These are phyloP conservation scores for Clavispora phyllophila DNA, from an alignment of 805 yeast genomes.

Conservation along the genomic window DNA sequence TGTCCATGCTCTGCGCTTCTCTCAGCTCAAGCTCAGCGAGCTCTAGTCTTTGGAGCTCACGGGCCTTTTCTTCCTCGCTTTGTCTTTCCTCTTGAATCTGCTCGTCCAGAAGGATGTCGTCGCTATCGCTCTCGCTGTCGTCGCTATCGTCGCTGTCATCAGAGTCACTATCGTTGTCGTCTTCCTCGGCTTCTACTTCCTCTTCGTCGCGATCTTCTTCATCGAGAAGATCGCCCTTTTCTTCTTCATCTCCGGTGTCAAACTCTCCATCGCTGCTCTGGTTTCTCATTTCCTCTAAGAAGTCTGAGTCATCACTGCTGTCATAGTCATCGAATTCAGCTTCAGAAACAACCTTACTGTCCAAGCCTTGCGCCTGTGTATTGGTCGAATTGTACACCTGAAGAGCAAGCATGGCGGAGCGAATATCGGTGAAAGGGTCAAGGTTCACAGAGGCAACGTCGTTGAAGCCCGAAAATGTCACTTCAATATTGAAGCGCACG, in stretches of 20 bases:
- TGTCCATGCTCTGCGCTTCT: conserved; percentile 50
- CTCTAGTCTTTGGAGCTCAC: neutral
- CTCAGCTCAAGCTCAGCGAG: conserved; percentile 14
- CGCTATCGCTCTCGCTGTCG: neutral
- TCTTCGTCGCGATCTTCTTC: conserved; percentile 10
- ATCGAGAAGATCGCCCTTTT: conserved; percentile 7
- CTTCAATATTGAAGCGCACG: conserved; percentile 47
- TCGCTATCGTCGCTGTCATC: conserved; percentile 7
- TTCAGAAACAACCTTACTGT: conserved; percentile 3
- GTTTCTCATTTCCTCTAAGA: neutral
- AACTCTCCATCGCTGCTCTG: conserved; percentile 12
- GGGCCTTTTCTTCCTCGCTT: conserved; percentile 17
- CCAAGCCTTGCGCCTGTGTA: neutral
- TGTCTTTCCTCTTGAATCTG: conserved; percentile 17
- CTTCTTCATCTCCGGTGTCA: conserved; percentile 7
- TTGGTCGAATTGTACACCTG: conserved; percentile 5
- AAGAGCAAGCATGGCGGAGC: conserved; percentile 8
- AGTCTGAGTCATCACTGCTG: neutral
- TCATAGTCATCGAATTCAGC: conserved; percentile 7
- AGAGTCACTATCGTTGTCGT: conserved; percentile 11
- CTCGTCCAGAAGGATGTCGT: conserved; percentile 10
- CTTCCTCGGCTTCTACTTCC: conserved; percentile 8
- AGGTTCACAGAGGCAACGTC: conserved; percentile 23
- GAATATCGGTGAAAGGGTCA: conserved; percentile 28
- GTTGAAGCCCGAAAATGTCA: conserved; percentile 30